Base-by-base conservation (phyloP, 257 asterid genomes). In the Solanum piurae region DNA sequence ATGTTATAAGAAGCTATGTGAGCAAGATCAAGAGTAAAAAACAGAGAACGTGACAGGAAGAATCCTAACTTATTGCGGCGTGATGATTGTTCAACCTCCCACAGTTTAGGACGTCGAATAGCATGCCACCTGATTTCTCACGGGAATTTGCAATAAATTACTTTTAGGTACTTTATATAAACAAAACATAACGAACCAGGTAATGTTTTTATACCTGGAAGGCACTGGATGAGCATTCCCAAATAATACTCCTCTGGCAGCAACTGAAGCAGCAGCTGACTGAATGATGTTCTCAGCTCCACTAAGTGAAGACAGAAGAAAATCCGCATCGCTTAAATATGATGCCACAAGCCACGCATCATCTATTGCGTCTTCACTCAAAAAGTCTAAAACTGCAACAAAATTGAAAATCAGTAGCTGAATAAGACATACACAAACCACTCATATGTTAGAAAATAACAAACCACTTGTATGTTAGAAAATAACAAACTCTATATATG, bases 191-290 rank as follows among this genome's bases (percentile, higher is more conserved):
- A 38, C 2, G 40, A 20, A 55, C 9, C 74, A 31, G n/a, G 86
- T 36, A 83, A 29, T 58, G 44, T 29, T n/a, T 34, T 42, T 33
- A 44, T 92, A 97, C 99, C 99, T 93, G 76, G 98, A 91, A 66
- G 98, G 93, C 75, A 89, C 91, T 21, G 94, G 98, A 87, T 87
- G 86, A 82, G 94, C 87, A 88, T 95, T 97, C 77, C 99, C 98
- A 93, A 93, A 97, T 69, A 97, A 91, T 42, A 94, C 95, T 58
- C 98, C 99, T 88, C 99, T 95, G 13, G 91, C 95, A 71, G 98
- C 97, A 92, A 95, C 89, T 84, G 99, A 97, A 91, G 98, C 96
- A 90, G 99, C 98, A 89, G 93, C 92, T 68, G 98, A 95, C 86
- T 93, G 98, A 89, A 91, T 83, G 85, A 92, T 75, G 89, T 96